These are phyloP conservation scores for Pseudogymnoascus sp. DNA, from an alignment of 2,329 filamentous ascomycete genomes.

Conservation along the genomic window DNA sequence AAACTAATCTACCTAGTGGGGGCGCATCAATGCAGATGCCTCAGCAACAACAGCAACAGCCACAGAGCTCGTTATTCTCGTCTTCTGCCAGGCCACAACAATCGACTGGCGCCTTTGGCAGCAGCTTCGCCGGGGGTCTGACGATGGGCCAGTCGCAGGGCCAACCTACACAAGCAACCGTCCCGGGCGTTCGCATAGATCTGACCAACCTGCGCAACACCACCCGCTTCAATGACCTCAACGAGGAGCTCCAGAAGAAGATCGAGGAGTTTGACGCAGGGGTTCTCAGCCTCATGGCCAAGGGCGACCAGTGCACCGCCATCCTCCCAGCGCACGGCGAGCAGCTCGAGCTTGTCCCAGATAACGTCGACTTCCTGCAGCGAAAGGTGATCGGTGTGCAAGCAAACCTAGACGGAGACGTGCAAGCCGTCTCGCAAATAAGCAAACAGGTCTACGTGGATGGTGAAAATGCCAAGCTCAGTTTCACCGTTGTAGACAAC, in stretches of 20 bases:
- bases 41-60: constrained; percentile 21
- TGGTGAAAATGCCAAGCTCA: constrained; percentile 61
- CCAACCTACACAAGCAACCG: constrained; percentile 41
- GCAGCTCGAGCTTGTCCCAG: constrained; percentile 56
- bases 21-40: constrained; percentile 22
- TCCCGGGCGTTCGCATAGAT: constrained; percentile 72
- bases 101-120: constrained; percentile 11
- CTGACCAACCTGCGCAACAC: constrained; percentile 72
- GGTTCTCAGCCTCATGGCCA: constrained; percentile 72
- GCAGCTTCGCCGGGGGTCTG: constrained; percentile 29
- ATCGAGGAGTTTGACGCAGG: constrained; percentile 72
- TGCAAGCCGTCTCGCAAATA: constrained; percentile 49
- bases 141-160: constrained; percentile 42
- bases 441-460: constrained; percentile 56
- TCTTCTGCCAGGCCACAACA: constrained; percentile 28
- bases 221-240: constrained; percentile 85
- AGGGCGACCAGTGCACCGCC: constrained; percentile 68
- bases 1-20: constrained; percentile 18
- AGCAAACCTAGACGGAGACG: constrained; percentile 55
- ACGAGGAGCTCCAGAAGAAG: constrained; percentile 70
- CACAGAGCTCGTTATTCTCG: constrained; percentile 23
- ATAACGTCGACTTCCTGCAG: constrained; percentile 57
- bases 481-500: constrained; percentile 68
- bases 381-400: constrained; percentile 57
- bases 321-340: constrained; percentile 57